A percentile compares a stretch with the other conserved stretches of the same genome.
These are phyloP conservation scores for Trapa bicornis DNA, from an alignment of 345 rosid genomes.

Conservation along the genomic window DNA sequence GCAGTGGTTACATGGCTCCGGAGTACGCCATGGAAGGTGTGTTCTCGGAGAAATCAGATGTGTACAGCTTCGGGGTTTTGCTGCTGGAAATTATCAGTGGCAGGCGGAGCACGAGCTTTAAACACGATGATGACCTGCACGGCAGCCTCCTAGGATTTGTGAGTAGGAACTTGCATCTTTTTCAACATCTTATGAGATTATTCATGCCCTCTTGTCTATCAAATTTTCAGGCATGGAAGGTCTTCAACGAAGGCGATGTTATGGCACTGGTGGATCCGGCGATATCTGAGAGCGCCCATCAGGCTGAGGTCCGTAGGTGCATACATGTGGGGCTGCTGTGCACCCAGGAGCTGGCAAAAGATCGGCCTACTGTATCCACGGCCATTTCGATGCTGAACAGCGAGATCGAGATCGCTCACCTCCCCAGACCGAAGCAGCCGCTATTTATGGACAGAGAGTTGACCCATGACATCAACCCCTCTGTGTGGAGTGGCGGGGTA, in stretches of 20 bases:
- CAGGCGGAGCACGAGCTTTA: constrained; percentile 22
- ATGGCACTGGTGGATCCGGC: constrained; percentile 4
- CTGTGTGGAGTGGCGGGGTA: too few species aligned
- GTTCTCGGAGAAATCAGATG: too few species aligned
- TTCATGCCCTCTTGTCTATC: too few species aligned
- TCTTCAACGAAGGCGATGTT: constrained; percentile 15
- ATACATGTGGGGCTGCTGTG: constrained; percentile 13
- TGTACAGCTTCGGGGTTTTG: constrained; percentile 20
- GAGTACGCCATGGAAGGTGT: too few species aligned
- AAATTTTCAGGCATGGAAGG: constrained; percentile 12
- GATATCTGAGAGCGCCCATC: not conserved
- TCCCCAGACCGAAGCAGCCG: too few species aligned
- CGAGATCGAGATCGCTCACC: too few species aligned
- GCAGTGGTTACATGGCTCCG: constrained; percentile 4
- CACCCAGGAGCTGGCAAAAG: constrained; percentile 17
- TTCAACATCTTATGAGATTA: too few species aligned
- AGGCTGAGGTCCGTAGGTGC: constrained; percentile 6
- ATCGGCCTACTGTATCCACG: constrained; percentile 17
- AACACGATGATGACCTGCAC: constrained; percentile 10
- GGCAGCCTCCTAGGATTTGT: constrained; percentile 30
- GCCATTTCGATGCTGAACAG: constrained; percentile 19
- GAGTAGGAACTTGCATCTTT: constrained; percentile 3
- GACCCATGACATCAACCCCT: too few species aligned
- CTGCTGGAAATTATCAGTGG: constrained; percentile 32
- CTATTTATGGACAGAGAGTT: too few species aligned